These are phyloP conservation scores for Aulographum hederae DNA, from an alignment of 2,329 filamentous ascomycete genomes.

Conservation along the genomic window DNA sequence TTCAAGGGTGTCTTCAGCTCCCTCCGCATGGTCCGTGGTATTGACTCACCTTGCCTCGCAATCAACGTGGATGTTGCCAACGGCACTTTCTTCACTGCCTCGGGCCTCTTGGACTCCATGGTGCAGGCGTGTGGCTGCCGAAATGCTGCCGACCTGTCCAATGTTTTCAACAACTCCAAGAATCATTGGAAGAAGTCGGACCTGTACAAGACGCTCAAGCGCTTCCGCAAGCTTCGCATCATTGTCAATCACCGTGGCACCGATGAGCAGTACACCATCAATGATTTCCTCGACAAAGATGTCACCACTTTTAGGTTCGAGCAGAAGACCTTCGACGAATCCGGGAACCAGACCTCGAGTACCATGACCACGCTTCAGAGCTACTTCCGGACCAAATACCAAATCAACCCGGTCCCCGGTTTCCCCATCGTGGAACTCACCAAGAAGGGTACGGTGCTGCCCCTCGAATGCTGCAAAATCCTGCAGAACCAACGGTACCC, in stretches of 20 bases:
- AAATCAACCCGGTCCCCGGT: conserved; percentile 21
- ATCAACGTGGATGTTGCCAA: conserved; percentile 88
- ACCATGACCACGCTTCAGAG: conserved; percentile 39
- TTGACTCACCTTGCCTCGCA: conserved; percentile 44
- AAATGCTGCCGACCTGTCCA: conserved; percentile 13
- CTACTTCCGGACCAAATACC: conserved; percentile 36
- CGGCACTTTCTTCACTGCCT: conserved; percentile 60
- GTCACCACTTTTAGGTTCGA: background rate
- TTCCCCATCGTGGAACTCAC: conserved; percentile 42
- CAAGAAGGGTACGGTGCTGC: conserved; percentile 28
- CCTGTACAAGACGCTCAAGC: conserved; percentile 19
- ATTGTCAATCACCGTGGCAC: conserved; percentile 19
- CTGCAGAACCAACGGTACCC: conserved; percentile 37
- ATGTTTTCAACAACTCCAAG: conserved; percentile 9
- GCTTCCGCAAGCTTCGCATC: conserved; percentile 23
- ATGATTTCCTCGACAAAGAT: background rate
- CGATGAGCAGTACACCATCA: conserved; percentile 4
- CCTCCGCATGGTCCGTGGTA: conserved; percentile 45
- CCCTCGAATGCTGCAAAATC: conserved; percentile 21
- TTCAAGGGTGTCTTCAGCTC: conserved; percentile 84
- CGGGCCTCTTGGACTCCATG: conserved; percentile 16
- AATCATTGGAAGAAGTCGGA: conserved; percentile 5
- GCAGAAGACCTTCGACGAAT: background rate
- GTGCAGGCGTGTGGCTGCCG: conserved; percentile 7
- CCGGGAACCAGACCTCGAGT: too few relatives aligned